Base-by-base conservation (phyloP, 768 basidiomycete species). In the Infundibulicybe gibba region DNA sequence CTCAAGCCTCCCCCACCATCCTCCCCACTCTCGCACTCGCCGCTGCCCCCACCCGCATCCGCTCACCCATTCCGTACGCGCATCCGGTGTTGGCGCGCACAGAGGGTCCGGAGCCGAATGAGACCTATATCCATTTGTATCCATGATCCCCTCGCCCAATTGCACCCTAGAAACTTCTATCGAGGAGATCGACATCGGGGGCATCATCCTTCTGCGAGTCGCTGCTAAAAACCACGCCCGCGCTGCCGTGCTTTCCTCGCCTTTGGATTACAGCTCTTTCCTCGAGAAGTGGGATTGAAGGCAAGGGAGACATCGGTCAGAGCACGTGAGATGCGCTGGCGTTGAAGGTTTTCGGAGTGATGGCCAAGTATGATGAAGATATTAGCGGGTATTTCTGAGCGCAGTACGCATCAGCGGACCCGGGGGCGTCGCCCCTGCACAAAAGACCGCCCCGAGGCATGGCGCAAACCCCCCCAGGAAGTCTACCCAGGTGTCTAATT, bases 401-500 rank as follows among this genome's bases (percentile, higher is more conserved):
- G n/a, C n/a, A n/a, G n/a, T n/a, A n/a, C n/a, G n/a, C n/a, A n/a
- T n/a, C n/a, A n/a, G n/a, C n/a, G n/a, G 61, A 87, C 97, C 64
- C 98, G 98, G 63, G 91, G 92, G 0, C 87, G 84, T 78, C 9
- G 84, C 76, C 2, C 76, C 81, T 3, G 80, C 92, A 14, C 95
- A 98, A 70, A 77, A 91, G 48, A 77, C 94, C 60, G 72, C 89
- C 1, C 70, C 98, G 51, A 80, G 97, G 43, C 98, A 98, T 63
- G 97, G 97, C 34, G 94, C 93, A 4, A 99, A 99, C 67, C 97
- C 97, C 3, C 97, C 98, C 61, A 97, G 98, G 64, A 97, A 94
- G 68, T 97, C 97, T 32, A 95, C 97, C 0, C 94, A 97, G 65
- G 94, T 95, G 0, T 98, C 84, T 59, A 84, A 55, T 75, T 99